Evolutionary conservation across 805 yeast species (phyloP).

Genomic region (Saccharomyces kudriavzevii): DNA sequence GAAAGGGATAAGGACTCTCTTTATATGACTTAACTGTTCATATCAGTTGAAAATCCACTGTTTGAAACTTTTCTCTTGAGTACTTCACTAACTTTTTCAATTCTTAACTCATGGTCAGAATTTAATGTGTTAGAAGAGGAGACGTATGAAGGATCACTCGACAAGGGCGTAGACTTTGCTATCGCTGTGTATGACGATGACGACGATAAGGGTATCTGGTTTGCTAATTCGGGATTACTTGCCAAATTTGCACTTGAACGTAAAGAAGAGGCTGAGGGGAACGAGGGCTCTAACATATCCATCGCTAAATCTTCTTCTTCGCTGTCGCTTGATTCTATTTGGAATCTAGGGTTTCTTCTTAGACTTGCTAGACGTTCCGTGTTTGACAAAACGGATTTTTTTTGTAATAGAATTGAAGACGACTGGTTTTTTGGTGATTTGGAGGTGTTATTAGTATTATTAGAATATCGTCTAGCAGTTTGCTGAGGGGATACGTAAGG

Average conservation of each 20-base stretch:
- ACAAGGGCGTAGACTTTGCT: background rate
- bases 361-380: background rate
- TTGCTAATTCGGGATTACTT: background rate
- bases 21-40: background rate
- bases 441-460: constrained; percentile 17
- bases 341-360: constrained; percentile 14
- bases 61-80: constrained; percentile 17
- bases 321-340: constrained; percentile 25
- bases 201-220: background rate
- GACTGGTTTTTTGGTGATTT: constrained; percentile 3
- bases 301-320: constrained; percentile 15
- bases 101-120: constrained; percentile 17
- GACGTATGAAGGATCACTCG: constrained; percentile 4
- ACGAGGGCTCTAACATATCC: constrained; percentile 4
- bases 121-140: constrained; percentile 12
- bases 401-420: background rate
- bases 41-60: background rate
- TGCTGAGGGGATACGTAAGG: constrained; percentile 6
- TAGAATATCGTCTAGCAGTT: constrained; percentile 5
- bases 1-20: background rate
- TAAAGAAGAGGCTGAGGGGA: constrained; percentile 7
- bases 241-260: constrained; percentile 7
- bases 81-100: constrained; percentile 20
- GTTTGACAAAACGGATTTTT: background rate
- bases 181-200: background rate